A percentile compares a stretch with the other conserved stretches of the same genome.
Conservation (phyloP, 225 moss, liverwort and hornwort genomes). For the Asterella californica region DNA sequence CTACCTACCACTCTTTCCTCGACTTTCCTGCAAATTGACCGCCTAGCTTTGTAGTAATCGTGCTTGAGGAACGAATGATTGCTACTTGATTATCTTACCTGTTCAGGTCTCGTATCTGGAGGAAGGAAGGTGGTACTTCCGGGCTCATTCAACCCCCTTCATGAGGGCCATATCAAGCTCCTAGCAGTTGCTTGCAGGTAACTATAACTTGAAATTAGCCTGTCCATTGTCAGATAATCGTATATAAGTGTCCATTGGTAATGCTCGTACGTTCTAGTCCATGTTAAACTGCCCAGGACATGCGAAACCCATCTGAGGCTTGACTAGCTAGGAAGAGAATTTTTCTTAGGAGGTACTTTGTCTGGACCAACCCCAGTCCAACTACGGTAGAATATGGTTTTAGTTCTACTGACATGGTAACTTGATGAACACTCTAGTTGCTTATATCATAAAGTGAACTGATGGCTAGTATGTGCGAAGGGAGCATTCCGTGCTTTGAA, state of each 20-base stretch:
- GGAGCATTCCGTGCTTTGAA: conserved; percentile 87
- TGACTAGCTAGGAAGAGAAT: background rate
- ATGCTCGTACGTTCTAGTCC: background rate
- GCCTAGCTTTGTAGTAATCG: background rate
- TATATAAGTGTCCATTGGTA: background rate
- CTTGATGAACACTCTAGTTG: conserved; percentile 10
- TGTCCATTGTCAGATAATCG: background rate
- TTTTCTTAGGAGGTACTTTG: background rate
- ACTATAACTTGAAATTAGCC: conserved; percentile 2
- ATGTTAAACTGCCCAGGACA: background rate
- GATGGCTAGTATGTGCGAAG: conserved; percentile 61
- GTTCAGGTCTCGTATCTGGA: conserved; percentile 18
- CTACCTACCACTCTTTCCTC: background rate
- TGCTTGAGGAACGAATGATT: background rate
- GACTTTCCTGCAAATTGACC: background rate
- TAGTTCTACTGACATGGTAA: background rate
- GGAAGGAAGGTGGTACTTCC: conserved; percentile 77
- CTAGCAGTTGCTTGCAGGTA: conserved; percentile 90
- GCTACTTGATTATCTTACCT: background rate
- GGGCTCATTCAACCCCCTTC: conserved; percentile 95
- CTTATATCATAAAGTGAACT: conserved; percentile 13
- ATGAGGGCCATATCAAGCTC: conserved; percentile 87
- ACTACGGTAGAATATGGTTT: background rate
- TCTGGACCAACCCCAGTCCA: conserved; percentile 15
- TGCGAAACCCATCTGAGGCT: background rate